Evolutionary conservation across 2,329 filamentous ascomycete genomes (phyloP).

Genomic region (Aspergillus novoparasiticus): DNA sequence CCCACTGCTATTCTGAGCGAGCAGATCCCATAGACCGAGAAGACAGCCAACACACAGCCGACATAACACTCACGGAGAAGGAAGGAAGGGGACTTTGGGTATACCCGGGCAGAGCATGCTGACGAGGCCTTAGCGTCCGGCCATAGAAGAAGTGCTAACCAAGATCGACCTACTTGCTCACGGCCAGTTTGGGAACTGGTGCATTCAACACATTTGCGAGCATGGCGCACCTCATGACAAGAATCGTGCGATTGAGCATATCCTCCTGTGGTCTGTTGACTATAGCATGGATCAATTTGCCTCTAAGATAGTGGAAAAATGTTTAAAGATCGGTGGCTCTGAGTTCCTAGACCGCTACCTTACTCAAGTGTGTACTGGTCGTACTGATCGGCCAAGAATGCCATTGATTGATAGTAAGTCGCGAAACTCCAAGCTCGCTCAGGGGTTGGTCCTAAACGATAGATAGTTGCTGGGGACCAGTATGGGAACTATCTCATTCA

Average conservation of each 20-base stretch:
- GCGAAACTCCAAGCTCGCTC: not conserved
- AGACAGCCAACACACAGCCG: not conserved
- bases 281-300: conserved; percentile 99
- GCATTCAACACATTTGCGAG: conserved; percentile 98
- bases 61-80: not conserved
- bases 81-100: not conserved
- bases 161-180: conserved; percentile 97
- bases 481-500: conserved; percentile 99
- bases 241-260: conserved; percentile 90
- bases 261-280: conserved; percentile 88
- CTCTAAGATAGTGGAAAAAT: conserved; percentile 99
- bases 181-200: conserved; percentile 99
- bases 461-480: conserved; percentile 83
- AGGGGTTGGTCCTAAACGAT: conserved; percentile 12
- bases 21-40: not conserved
- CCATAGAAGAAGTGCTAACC: conserved; percentile 91
- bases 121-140: conserved; percentile 70
- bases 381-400: conserved; percentile 87
- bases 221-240: conserved; percentile 90
- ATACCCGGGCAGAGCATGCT: conserved; percentile 14
- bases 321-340: conserved; percentile 88
- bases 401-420: conserved; percentile 85
- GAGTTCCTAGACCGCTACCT: conserved; percentile 94
- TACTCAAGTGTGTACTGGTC: conserved; percentile 89
- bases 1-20: not conserved